phyloP scores from a whole-genome alignment of 345 rosid species.

The Triadica sebifera region DNA sequence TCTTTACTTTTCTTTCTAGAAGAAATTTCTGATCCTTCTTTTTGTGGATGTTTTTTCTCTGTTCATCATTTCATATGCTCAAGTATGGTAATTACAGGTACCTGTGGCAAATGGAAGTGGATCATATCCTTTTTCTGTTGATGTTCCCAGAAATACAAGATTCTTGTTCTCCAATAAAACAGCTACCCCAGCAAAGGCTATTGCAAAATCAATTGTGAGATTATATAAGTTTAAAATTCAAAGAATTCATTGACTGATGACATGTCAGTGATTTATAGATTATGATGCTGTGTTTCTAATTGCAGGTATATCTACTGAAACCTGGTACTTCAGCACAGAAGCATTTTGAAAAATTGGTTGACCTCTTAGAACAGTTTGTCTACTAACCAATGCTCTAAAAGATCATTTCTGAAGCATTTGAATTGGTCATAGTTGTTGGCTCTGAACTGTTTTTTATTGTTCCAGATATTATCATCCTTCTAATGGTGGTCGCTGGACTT shows the following conservation, averaged over 20 bases:
- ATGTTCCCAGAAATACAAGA: constrained; percentile 91
- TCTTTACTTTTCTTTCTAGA: not conserved
- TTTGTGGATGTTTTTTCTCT: not conserved
- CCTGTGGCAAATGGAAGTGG: constrained; percentile 98
- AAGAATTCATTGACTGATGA: constrained; percentile 24
- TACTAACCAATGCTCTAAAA: constrained; percentile 22
- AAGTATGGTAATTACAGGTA: constrained; percentile 50
- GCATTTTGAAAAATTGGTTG: constrained; percentile 85
- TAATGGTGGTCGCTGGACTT: constrained; percentile 99
- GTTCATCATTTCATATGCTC: constrained; percentile 10
- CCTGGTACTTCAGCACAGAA: constrained; percentile 68
- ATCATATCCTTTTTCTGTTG: constrained; percentile 87
- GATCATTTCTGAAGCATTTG: constrained; percentile 11
- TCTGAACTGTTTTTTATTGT: constrained; percentile 18
- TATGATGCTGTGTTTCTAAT: constrained; percentile 20
- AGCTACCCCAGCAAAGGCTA: constrained; percentile 74
- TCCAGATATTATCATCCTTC: constrained; percentile 96
- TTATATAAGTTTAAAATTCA: constrained; percentile 9
- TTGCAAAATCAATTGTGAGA: constrained; percentile 88
- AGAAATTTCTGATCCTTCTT: not conserved
- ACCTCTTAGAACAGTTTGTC: constrained; percentile 98
- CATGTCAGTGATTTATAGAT: constrained; percentile 20
- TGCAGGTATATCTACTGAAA: constrained; percentile 79
- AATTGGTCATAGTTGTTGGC: constrained; percentile 8
- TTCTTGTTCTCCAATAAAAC: constrained; percentile 88